Conservation (phyloP, 1,284 basidiomycete genomes). For the Coriolopsis trogii region DNA sequence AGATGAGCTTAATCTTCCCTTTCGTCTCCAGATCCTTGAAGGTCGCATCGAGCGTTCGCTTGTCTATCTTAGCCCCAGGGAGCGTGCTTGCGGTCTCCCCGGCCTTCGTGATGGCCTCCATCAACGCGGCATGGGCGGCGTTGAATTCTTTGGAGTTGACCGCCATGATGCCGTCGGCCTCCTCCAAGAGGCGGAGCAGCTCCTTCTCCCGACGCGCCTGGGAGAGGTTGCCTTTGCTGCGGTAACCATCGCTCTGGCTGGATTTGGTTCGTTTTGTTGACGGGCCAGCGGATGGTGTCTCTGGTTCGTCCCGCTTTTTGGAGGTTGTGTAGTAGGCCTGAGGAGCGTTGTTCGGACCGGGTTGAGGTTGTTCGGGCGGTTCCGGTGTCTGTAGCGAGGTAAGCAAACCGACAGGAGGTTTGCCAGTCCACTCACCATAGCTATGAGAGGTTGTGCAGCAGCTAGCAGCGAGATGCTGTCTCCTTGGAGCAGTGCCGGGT, state of each 20-base stretch:
- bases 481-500: conserved; percentile 3
- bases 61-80: conserved; percentile 69
- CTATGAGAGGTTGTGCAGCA: conserved; percentile 11
- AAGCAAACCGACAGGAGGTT: not conserved
- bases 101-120: conserved; percentile 54
- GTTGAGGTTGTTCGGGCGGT: conserved; percentile 3
- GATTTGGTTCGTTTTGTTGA: conserved; percentile 30
- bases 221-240: conserved; percentile 64
- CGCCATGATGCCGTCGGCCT: conserved; percentile 65
- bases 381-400: conserved; percentile 14
- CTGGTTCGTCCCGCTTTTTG: conserved; percentile 14
- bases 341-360: conserved; percentile 3
- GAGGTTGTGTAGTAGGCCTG: too few relatives aligned
- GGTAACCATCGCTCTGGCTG: conserved; percentile 14
- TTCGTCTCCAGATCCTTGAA: conserved; percentile 62
- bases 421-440: conserved; percentile 19
- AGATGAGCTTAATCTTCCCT: conserved; percentile 67
- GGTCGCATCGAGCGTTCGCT: conserved; percentile 64
- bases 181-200: conserved; percentile 62
- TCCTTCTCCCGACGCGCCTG: conserved; percentile 79
- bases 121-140: conserved; percentile 61
- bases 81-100: conserved; percentile 71
- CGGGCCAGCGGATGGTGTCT: conserved; percentile 19
- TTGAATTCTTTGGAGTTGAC: conserved; percentile 68
- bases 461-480: not conserved